A percentile compares a stretch with the other conserved stretches of the same genome.
Evolutionary conservation across 2,329 filamentous ascomycete species (phyloP).

Genomic region (Hypoxylon sp.): DNA sequence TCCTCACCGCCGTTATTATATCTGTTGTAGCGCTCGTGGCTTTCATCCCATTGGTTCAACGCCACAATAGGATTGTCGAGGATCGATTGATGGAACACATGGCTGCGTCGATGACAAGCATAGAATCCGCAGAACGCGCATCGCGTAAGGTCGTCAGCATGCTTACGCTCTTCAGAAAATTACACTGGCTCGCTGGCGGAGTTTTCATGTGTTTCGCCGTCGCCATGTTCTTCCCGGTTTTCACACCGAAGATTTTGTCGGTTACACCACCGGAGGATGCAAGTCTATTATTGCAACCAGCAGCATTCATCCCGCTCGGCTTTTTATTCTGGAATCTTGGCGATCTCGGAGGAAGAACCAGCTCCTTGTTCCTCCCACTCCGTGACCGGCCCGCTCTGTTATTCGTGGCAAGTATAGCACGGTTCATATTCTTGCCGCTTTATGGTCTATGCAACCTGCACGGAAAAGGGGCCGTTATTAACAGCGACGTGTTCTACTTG

Average conservation of each 20-base stretch:
- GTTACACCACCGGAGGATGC: slow-evolving; percentile 60
- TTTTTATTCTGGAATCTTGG: slow-evolving; percentile 96
- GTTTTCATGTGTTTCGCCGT: slow-evolving; percentile 85
- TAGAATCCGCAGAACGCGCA: slow-evolving; percentile 68
- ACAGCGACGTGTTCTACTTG: slow-evolving; percentile 91
- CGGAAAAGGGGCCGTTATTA: slow-evolving; percentile 79
- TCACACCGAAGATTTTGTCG: slow-evolving; percentile 78
- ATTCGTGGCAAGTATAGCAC: slow-evolving; percentile 75
- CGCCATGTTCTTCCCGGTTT: slow-evolving; percentile 96
- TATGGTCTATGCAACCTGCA: slow-evolving; percentile 92
- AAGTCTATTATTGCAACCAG: slow-evolving; percentile 75
- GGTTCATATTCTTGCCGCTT: slow-evolving; percentile 82
- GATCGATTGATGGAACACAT: slow-evolving; percentile 64
- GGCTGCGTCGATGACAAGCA: slow-evolving; percentile 65
- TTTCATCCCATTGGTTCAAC: slow-evolving; percentile 80
- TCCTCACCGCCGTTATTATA: slow-evolving; percentile 86
- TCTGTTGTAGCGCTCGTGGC: slow-evolving; percentile 78
- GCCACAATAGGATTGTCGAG: slow-evolving; percentile 69
- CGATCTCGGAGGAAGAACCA: slow-evolving; percentile 82
- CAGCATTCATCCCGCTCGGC: slow-evolving; percentile 88
- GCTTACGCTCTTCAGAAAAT: slow-evolving; percentile 78
- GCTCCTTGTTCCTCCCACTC: slow-evolving; percentile 69
- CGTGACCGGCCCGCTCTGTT: slow-evolving; percentile 75
- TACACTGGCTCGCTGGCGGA: slow-evolving; percentile 82
- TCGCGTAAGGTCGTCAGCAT: slow-evolving; percentile 69